phyloP scores from a whole-genome alignment of 257 asterid genomes.

The Handroanthus guayacan region DNA sequence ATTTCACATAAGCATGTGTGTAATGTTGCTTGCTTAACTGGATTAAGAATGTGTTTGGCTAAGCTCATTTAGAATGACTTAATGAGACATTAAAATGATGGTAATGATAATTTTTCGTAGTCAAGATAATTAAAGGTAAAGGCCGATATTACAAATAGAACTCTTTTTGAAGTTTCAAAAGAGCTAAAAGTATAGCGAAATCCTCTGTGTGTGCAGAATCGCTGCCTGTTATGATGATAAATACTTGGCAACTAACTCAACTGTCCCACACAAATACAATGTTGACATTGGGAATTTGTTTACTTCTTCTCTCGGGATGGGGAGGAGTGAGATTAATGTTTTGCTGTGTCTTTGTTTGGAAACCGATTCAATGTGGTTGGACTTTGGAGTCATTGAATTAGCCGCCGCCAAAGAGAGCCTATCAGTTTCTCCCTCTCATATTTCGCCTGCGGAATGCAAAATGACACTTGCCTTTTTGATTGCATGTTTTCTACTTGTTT shows the following conservation, averaged over 20 bases:
- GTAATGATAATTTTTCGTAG: too few relatives aligned
- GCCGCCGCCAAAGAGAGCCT: conserved; percentile 40
- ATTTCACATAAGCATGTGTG: too few relatives aligned
- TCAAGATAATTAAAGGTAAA: too few relatives aligned
- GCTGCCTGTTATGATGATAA: background rate
- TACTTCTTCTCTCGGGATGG: background rate
- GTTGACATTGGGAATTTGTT: background rate
- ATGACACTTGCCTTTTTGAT: too few relatives aligned
- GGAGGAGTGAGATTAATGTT: conserved; percentile 22
- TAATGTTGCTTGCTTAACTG: too few relatives aligned
- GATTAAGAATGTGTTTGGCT: too few relatives aligned
- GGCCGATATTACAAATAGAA: too few relatives aligned
- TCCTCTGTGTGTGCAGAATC: too few relatives aligned
- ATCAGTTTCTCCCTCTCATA: conserved; percentile 22
- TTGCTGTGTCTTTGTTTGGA: background rate
- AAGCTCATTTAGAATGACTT: too few relatives aligned
- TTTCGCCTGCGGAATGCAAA: background rate
- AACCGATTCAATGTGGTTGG: conserved; percentile 26
- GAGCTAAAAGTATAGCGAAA: too few relatives aligned
- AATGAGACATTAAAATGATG: too few relatives aligned
- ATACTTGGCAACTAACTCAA: conserved; percentile 34
- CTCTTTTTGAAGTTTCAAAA: too few relatives aligned
- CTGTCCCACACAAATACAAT: background rate
- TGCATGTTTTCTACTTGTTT: background rate
- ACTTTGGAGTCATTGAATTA: conserved; percentile 25